Base-by-base conservation (phyloP, 352 stramenopile genomes). In the Phytophthora pinifolia region DNA sequence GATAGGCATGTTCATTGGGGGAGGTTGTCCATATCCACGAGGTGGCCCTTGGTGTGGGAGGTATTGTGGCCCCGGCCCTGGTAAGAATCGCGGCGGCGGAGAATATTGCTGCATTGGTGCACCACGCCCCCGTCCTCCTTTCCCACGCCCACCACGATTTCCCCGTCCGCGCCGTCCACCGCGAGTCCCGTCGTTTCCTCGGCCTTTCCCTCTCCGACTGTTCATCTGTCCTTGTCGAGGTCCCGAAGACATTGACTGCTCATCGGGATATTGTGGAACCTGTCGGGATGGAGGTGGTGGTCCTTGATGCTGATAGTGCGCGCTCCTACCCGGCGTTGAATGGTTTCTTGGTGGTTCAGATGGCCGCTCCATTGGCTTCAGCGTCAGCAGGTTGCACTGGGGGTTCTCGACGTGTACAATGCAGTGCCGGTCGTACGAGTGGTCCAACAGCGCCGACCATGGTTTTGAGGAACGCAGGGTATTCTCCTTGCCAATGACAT, bases 381-480 rank as follows among this genome's bases (percentile, higher is more conserved):
- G 51, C 9, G 63, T 82, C 12, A 92, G 55, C 37, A 95, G 27
- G 43, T 95, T 95, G 54, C 84, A 90, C 13, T 68, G 73, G 0
- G 85, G 83, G 39, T 77, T 86, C 46, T 86, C 62, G n/a, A 95
- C 79, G 57, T 95, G 78, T n/a, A 95, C 85, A 33, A 95, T 85
- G 33, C 83, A 93, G 25, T 74, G 55, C 10, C 66, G 72, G 27
- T 70, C 57, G 52, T 89, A 77, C 13, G 68, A 59, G 49, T 94
- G 84, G 37, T 94, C 81, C 44, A 96, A 67, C 15, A 96, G 58
- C 18, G 83, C 82, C 2, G 70, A 65, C 86, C 86, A 96, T 6
- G 83, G 86, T 54, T 88, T 89, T 8, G 86, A 96, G n/a, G 83
- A 92, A 27, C 82, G 75, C 58, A 96, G 43, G 2, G 86, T 89